Conservation (phyloP, 208 protist genomes). For the Crithidia bombi region DNA sequence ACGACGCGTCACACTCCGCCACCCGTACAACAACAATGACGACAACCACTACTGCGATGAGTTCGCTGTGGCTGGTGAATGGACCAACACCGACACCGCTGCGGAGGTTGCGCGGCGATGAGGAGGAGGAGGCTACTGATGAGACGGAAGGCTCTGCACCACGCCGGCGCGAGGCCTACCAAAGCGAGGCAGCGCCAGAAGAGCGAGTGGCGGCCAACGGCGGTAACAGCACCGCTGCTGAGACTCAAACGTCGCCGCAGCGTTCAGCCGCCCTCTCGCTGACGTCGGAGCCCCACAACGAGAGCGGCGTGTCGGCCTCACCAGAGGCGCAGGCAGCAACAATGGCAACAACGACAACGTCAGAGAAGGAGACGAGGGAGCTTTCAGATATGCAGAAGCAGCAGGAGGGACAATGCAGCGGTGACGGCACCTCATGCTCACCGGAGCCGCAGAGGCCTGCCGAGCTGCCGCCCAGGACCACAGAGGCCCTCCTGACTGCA, state of each 20-base stretch:
- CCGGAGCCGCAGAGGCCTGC: conserved; percentile 14
- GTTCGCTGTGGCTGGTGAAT: conserved; percentile 58
- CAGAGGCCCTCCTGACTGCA: not conserved
- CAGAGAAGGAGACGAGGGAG: not conserved
- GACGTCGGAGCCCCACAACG: no score
- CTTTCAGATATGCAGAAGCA: not conserved
- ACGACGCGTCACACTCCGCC: not conserved
- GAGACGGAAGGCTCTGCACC: not conserved
- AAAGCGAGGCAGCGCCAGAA: not conserved
- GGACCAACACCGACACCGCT: conserved; percentile 57
- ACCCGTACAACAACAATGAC: conserved; percentile 9
- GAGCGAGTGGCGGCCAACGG: no score
- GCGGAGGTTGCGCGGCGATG: conserved; percentile 29
- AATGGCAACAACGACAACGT: not conserved
- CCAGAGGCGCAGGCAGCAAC: no score
- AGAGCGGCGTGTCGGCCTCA: not conserved
- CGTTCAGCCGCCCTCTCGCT: conserved; percentile 6
- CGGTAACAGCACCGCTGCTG: no score
- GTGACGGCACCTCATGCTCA: conserved; percentile 8
- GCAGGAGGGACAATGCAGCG: not conserved
- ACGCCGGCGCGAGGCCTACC: not conserved
- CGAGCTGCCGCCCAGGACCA: not conserved
- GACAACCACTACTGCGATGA: conserved; percentile 6
- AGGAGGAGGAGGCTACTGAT: not conserved
- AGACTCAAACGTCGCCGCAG: conserved; percentile 7